Percentiles rank a stretch among this genome's conserved stretches.
phyloP scores from a whole-genome alignment of 2,329 filamentous ascomycete species.

The Ceratocystis albifundus region DNA sequence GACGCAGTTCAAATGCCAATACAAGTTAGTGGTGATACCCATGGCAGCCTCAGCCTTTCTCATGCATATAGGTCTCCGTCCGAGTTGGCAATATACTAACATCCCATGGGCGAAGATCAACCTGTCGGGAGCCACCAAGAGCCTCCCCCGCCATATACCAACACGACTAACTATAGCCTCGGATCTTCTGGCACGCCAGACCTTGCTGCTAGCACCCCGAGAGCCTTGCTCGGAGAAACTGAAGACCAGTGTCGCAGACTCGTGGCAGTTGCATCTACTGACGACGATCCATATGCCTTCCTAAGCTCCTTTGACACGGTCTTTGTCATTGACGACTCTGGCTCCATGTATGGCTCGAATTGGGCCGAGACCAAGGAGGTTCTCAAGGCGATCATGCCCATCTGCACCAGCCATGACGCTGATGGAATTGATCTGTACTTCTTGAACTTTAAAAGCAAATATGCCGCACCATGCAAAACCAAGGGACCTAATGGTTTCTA shows the following conservation, averaged over 20 bases:
- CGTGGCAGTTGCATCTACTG: constrained; percentile 27
- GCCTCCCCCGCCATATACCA: not conserved
- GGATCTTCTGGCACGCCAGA: constrained; percentile 12
- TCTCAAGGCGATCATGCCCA: constrained; percentile 62
- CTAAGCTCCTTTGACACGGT: constrained; percentile 72
- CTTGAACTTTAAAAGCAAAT: constrained; percentile 50
- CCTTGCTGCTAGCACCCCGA: constrained; percentile 25
- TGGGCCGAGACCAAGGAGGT: constrained; percentile 67
- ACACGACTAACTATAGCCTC: not conserved
- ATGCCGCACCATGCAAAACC: constrained; percentile 14
- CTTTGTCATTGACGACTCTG: constrained; percentile 86
- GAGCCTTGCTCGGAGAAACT: constrained; percentile 20
- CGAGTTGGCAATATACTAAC: not conserved
- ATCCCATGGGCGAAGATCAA: not conserved
- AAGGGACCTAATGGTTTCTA: constrained; percentile 46
- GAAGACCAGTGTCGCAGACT: constrained; percentile 21
- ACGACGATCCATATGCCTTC: constrained; percentile 63
- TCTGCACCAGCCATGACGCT: constrained; percentile 66
- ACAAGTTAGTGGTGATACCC: not conserved
- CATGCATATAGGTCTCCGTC: not conserved
- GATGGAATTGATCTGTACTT: constrained; percentile 91
- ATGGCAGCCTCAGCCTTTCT: not conserved
- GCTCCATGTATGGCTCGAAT: constrained; percentile 64
- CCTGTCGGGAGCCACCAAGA: not conserved
- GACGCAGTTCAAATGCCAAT: not conserved